A percentile compares a stretch with the other conserved stretches of the same genome.
These are phyloP conservation scores for Scheffersomyces amazonensis DNA, from an alignment of 805 yeast genomes.

Conservation along the genomic window DNA sequence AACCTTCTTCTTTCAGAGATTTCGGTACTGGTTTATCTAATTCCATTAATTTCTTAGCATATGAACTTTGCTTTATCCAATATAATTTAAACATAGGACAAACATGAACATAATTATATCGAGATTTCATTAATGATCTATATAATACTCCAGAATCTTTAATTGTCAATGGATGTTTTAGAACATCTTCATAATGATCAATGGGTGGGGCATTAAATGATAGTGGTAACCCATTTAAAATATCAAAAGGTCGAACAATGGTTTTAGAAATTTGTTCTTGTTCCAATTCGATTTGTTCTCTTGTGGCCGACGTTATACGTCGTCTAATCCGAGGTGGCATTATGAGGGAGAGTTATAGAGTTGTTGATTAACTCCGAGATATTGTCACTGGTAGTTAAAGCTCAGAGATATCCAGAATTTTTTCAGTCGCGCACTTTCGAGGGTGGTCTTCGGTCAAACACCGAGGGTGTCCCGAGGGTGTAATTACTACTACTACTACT, in stretches of 20 bases:
- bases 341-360: too few species aligned
- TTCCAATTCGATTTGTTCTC: conserved; percentile 42
- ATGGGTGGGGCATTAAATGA: conserved; percentile 64
- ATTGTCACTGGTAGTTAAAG: too few species aligned
- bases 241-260: conserved; percentile 61
- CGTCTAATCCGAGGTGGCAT: conserved; percentile 45
- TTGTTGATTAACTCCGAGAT: too few species aligned
- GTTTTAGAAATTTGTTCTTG: conserved; percentile 32
- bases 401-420: too few species aligned
- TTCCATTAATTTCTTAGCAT: conserved; percentile 44
- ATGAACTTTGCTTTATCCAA: conserved; percentile 72
- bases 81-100: conserved; percentile 70
- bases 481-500: too few species aligned
- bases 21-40: conserved; percentile 35
- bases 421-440: too few species aligned
- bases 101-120: conserved; percentile 57
- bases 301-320: conserved; percentile 38
- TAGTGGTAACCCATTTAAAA: conserved; percentile 65
- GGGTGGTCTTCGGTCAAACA: too few species aligned
- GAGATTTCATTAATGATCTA: conserved; percentile 68
- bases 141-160: conserved; percentile 73
- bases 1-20: conserved; percentile 13
- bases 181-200: conserved; percentile 42
- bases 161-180: conserved; percentile 65
- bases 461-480: too few species aligned